Evolutionary conservation across 495 filamentous ascomycete species (phyloP).

Genomic region (Immersiella caudata): DNA sequence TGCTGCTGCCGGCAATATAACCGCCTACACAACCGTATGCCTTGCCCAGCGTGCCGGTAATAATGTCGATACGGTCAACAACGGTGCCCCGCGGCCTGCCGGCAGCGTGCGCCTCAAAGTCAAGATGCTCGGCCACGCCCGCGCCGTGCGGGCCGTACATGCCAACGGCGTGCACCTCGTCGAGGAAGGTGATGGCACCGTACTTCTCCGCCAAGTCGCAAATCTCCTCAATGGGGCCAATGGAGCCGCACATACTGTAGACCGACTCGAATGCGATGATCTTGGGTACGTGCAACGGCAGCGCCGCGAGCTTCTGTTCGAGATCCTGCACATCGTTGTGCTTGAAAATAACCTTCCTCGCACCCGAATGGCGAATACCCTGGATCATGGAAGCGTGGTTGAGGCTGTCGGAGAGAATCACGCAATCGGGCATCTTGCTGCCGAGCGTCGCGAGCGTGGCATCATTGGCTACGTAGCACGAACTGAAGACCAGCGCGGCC

Average conservation of each 20-base stretch:
- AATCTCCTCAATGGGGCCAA: slow-evolving; percentile 93
- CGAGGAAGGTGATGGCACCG: slow-evolving; percentile 93
- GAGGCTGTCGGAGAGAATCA: slow-evolving; percentile 90
- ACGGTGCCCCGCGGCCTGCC: slow-evolving; percentile 78
- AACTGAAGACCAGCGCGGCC: slow-evolving; percentile 88
- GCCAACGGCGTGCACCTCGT: slow-evolving; percentile 97
- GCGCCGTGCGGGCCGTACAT: slow-evolving; percentile 98
- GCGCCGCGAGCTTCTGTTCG: slow-evolving; percentile 84
- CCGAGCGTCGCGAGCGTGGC: slow-evolving; percentile 95
- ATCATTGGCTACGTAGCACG: slow-evolving; percentile 98
- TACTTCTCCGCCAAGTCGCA: slow-evolving; percentile 97
- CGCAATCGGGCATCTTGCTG: slow-evolving; percentile 93
- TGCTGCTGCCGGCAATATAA: slow-evolving; percentile 89
- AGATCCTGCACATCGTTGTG: slow-evolving; percentile 93
- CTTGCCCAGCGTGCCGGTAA: slow-evolving; percentile 95
- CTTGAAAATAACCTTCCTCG: slow-evolving; percentile 97
- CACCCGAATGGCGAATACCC: slow-evolving; percentile 94
- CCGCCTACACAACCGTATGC: slow-evolving; percentile 97
- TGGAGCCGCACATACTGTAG: slow-evolving; percentile 98
- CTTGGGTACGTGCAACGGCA: slow-evolving; percentile 84
- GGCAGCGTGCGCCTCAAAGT: slow-evolving; percentile 76
- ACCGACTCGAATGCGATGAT: slow-evolving; percentile 99
- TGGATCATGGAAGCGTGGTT: slow-evolving; percentile 99
- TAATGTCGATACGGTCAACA: slow-evolving; percentile 96
- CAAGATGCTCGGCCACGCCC: slow-evolving; percentile 95